Evolutionary conservation across 805 yeast genomes (phyloP), one percentile per base, ranked within the genome.

Genomic region (Starmerella bombi): DNA sequence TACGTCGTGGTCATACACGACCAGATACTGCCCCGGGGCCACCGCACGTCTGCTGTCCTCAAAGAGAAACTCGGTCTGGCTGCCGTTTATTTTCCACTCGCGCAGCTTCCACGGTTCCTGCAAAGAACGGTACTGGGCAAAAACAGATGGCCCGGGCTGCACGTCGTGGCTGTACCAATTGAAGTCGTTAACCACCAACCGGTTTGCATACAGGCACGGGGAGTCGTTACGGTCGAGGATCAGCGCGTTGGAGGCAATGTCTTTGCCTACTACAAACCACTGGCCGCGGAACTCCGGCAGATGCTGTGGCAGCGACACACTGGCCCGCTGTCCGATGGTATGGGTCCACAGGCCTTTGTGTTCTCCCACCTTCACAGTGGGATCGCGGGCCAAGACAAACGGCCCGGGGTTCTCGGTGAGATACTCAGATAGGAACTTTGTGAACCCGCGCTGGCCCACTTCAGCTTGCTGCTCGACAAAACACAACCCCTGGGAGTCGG

Each of bases 401-500:
- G 80, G 70, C 0, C 97, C 98, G 1, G 84, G 84, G 5, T 66
- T 66, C 1, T 80, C 77, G 10, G 67, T 71, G 3, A 88, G 65
- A 53, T 79, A 91, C 48, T 85, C 88, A 43, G 69, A 66, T 22
- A 88, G 60, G 52, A 91, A 91, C 40, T 73, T 71, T 18, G 75
- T 65, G 57, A 86, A 84, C 16, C 60, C 54, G 9, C 45, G 38
- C 49, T 74, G 77, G 8, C 74, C 68, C 9, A 39, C 40, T 12
- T 46, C 47, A n/a, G 30, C 23, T 36, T 43, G 45, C 43, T 72
- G 80, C 29, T 73, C 70, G 7, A 91, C 95, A 65, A 91, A 91
- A 57, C 98, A 91, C 8, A 91, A 66, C 0, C 98, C 98, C 56
- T 82, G 94, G 1, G 96, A 85, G 56, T 91, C 98, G 0, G 84